Evolutionary conservation across 805 yeast species (phyloP), one percentile per base, ranked within the genome.

Genomic region (Metschnikowia orientalis): DNA sequence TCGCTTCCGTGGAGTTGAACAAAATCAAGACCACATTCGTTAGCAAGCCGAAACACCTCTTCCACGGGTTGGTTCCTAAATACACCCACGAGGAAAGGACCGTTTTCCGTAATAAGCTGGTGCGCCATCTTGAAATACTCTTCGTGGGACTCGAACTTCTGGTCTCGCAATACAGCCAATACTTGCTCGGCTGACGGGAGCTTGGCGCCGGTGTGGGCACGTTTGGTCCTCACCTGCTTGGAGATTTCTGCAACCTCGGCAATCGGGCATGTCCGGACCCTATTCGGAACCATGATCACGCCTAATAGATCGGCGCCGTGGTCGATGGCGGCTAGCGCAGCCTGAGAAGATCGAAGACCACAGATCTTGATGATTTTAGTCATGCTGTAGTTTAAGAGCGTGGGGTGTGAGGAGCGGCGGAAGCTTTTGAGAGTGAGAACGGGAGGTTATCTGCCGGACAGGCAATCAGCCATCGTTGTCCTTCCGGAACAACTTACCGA

Each of bases 81-180:
- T 3, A 90, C 98, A 1, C 97, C 98, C 2, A 88, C 96, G 2
- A 83, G 56, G 44, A 66, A 75, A 0, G 92, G 92, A 0, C 88
- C 85, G 23, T 61, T 57, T 28, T 56, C 61, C 23, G 12, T 59
- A 37, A 56, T 45, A 25, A 48, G 47, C 37, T 42, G 8, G 4
- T 50, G 32, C 4, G 51, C 35, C n/a, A 54, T 50, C 4, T 48
- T 39, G 18, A 67, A 63, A 48, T 68, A 64, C 3, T 54, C 60
- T n/a, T 31, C 44, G 10, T 33, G 40, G 15, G 23, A 22, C 3
- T 29, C 35, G 25, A 49, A 50, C 1, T 34, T 22, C 29, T 38
- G 44, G 1, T 26, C 17, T 7, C 40, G 26, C 19, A 58, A 26
- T 4, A 43, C 34, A 4, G 32, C 29, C 7, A 47, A 12, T 5